phyloP scores from a whole-genome alignment of 2,329 filamentous ascomycete genomes.

The Pseudophaeomoniella oleicola region DNA sequence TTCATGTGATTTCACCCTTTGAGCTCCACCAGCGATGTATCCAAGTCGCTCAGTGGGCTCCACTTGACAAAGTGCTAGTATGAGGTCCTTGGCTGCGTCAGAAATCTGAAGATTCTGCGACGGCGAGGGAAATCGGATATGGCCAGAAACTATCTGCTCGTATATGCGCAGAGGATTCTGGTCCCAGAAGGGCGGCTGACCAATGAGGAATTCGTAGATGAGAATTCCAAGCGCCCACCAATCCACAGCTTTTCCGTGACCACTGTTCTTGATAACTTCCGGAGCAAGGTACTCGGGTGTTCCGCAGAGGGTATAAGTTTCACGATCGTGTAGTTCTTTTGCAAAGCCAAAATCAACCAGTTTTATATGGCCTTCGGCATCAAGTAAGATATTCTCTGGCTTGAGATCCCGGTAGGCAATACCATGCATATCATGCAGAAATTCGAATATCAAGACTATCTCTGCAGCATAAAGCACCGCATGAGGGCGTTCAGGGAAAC shows the following conservation, averaged over 20 bases:
- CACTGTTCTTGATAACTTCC: conserved; percentile 51
- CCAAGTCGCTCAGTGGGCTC: conserved; percentile 49
- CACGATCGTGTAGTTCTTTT: conserved; percentile 42
- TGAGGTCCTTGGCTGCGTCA: conserved; percentile 42
- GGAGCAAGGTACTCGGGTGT: conserved; percentile 55
- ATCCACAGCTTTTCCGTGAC: conserved; percentile 51
- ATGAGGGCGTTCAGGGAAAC: conserved; percentile 40
- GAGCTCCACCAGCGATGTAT: conserved; percentile 45
- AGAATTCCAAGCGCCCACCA: conserved; percentile 57
- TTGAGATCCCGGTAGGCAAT: conserved; percentile 53
- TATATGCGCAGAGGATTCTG: conserved; percentile 57
- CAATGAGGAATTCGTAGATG: conserved; percentile 53
- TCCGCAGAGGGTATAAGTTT: conserved; percentile 53
- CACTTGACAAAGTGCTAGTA: conserved; percentile 47
- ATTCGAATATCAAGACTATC: conserved; percentile 50
- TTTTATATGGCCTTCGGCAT: conserved; percentile 50
- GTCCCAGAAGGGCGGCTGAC: conserved; percentile 55
- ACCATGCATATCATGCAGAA: conserved; percentile 47
- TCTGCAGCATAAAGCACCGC: conserved; percentile 54
- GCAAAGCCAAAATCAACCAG: conserved; percentile 55
- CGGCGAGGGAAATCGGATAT: conserved; percentile 44
- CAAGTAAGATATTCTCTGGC: conserved; percentile 55
- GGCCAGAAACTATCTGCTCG: conserved; percentile 52
- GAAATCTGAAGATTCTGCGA: conserved; percentile 14
- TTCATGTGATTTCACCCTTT: conserved; percentile 44